Percentiles rank a stretch among this genome's conserved stretches.
Conservation (phyloP, 192 early-diverging fungal genomes). For the Entophlyctis luteolus region DNA sequence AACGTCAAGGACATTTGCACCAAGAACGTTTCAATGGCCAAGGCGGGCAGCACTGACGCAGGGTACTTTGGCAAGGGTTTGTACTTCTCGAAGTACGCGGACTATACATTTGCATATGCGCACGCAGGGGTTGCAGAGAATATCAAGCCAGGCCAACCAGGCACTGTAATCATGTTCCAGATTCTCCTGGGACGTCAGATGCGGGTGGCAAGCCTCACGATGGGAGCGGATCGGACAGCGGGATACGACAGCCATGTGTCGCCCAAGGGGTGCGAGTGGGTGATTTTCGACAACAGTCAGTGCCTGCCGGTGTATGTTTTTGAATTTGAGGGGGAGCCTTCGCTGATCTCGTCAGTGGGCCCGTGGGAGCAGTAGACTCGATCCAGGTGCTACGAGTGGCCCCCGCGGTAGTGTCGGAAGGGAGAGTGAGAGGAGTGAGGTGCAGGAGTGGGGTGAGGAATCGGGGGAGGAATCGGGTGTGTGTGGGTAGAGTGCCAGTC, state of each 20-base stretch:
- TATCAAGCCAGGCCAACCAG: background rate
- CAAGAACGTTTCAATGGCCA: background rate
- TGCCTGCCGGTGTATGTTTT: background rate
- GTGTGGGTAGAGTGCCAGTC: too few species aligned
- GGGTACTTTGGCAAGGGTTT: background rate
- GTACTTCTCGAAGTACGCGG: background rate
- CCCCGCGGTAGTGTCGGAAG: too few species aligned
- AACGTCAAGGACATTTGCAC: background rate
- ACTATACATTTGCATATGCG: background rate
- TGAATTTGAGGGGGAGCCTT: background rate
- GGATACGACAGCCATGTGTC: conserved; percentile 4
- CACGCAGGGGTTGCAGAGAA: background rate
- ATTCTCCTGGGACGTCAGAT: background rate
- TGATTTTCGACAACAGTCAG: background rate
- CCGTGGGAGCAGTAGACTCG: too few species aligned
- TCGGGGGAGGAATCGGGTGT: too few species aligned
- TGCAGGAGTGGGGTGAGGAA: too few species aligned
- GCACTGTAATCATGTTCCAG: background rate
- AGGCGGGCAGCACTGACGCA: background rate
- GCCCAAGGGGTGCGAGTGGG: background rate
- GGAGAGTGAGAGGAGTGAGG: too few species aligned
- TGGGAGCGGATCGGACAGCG: background rate
- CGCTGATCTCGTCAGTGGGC: too few species aligned
- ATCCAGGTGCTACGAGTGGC: too few species aligned
- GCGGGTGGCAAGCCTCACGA: background rate